These are phyloP conservation scores for Hypoxylon sp. DNA, from an alignment of 2,329 filamentous ascomycete species.

Conservation along the genomic window DNA sequence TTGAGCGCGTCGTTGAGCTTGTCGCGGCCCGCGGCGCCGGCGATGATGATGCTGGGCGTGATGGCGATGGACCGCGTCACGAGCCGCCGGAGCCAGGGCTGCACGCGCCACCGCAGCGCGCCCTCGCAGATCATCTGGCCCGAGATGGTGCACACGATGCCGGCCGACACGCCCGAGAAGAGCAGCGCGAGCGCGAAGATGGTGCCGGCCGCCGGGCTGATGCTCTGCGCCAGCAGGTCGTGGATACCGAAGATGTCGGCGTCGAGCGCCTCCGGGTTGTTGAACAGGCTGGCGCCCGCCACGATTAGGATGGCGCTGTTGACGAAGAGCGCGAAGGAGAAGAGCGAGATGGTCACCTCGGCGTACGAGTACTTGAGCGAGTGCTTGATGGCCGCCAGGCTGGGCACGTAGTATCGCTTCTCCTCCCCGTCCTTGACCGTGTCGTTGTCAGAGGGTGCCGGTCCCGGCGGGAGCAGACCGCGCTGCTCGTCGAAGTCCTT, in stretches of 20 bases:
- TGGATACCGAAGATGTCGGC: constrained; percentile 89
- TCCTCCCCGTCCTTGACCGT: constrained; percentile 49
- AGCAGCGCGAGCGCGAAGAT: constrained; percentile 85
- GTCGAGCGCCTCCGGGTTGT: constrained; percentile 64
- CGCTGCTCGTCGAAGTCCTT: constrained; percentile 67
- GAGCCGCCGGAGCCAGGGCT: constrained; percentile 80
- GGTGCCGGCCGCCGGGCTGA: constrained; percentile 79
- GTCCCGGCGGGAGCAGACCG: constrained; percentile 56
- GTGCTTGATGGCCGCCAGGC: constrained; percentile 73
- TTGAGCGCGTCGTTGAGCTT: constrained; percentile 77
- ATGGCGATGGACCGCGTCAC: constrained; percentile 83
- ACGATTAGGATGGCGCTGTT: constrained; percentile 85
- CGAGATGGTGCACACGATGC: constrained; percentile 87
- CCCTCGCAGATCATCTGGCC: constrained; percentile 91
- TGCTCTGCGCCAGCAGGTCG: constrained; percentile 69
- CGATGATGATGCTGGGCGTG: constrained; percentile 82
- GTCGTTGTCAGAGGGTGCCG: constrained; percentile 38
- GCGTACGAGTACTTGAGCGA: constrained; percentile 77
- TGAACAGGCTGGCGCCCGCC: constrained; percentile 78
- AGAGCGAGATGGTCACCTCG: constrained; percentile 75
- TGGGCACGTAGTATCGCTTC: constrained; percentile 73
- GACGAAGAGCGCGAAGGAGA: constrained; percentile 85
- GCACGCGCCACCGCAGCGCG: constrained; percentile 75
- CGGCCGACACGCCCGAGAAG: constrained; percentile 80
- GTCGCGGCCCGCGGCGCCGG: constrained; percentile 74